phyloP scores from a whole-genome alignment of 352 stramenopile species.

The Globisporangium solare region DNA sequence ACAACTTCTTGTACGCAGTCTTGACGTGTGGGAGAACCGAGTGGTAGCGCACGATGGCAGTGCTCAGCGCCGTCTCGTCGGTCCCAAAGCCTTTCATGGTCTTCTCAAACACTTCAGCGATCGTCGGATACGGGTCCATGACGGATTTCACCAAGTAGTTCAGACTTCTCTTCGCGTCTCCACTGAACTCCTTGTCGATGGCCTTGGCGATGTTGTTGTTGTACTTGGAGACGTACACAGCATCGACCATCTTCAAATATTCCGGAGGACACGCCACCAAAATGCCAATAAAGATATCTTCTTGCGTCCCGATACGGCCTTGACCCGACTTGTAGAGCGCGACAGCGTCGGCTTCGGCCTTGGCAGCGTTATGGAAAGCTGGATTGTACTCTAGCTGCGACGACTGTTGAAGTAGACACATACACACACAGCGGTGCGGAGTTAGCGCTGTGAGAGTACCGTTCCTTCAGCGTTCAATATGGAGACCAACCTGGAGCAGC shows the following conservation, averaged over 20 bases:
- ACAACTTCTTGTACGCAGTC: slow-evolving; percentile 45
- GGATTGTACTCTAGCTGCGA: slow-evolving; percentile 49
- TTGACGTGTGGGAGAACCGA: slow-evolving; percentile 49
- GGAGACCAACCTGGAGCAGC: slow-evolving; percentile 29
- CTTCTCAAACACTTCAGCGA: slow-evolving; percentile 67
- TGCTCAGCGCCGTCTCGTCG: slow-evolving; percentile 54
- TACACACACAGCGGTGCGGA: neutral
- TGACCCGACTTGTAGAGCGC: slow-evolving; percentile 77
- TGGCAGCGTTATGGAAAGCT: slow-evolving; percentile 53
- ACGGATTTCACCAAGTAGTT: slow-evolving; percentile 48
- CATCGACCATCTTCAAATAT: slow-evolving; percentile 63
- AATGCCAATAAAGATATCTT: slow-evolving; percentile 63
- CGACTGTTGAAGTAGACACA: slow-evolving; percentile 18
- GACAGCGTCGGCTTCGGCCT: slow-evolving; percentile 57
- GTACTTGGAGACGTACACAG: slow-evolving; percentile 73
- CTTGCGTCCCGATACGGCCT: slow-evolving; percentile 66
- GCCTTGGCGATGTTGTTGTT: slow-evolving; percentile 76
- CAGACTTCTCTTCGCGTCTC: slow-evolving; percentile 67
- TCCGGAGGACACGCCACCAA: slow-evolving; percentile 53
- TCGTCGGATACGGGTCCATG: slow-evolving; percentile 58
- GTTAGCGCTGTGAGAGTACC: neutral
- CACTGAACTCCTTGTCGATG: slow-evolving; percentile 80
- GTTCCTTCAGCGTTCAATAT: neutral
- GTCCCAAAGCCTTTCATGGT: slow-evolving; percentile 72
- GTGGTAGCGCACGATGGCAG: slow-evolving; percentile 56